Base-by-base conservation (phyloP, 805 yeast genomes). In the Yamadazyma ubonensis region DNA sequence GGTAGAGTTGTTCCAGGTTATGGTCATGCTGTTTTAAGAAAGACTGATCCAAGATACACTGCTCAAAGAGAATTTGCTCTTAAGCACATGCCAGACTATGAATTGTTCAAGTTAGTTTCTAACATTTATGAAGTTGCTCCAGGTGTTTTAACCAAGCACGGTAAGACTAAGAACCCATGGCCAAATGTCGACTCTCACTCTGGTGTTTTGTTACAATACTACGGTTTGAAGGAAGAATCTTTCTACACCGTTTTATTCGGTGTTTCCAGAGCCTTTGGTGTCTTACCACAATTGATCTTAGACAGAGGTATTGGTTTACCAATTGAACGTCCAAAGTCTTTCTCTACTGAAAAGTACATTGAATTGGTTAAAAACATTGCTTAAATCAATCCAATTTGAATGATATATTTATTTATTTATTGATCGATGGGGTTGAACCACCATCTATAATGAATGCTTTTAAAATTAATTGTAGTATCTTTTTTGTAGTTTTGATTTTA, bases 311-410 rank as follows among this genome's bases (percentile, higher is more conserved):
- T 80, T 41, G 91, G 91, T 38, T 60, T 83, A 62, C 88, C 93
- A 41, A 82, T 85, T 50, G 93, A 85, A 67, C 76, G 93, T 61
- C 93, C 93, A 58, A 83, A 81, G 73, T 70, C 95, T 48, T 86
- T 88, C 87, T 86, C 95, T 46, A 87, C 96, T 51, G 91, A 87
- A 71, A 88, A 88, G 73, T 86, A 84, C 76, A 81, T 79, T 61
- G 88, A 86, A 75, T 71, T 87, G 65, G 95, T 83, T 58, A 73
- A 76, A 53, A 61, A 53, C 58, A 61, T 65, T 48, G 39, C 47
- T 42, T 46, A 34, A 42, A 19, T 38, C 33, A 15, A 17, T 27
- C n/a, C 33, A 32, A 38, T 18, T 38, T n/a, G n/a, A 33, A 29
- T 25, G 25, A 38, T 39, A 41, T 39, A 36, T 40, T 44, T 41